Evolutionary conservation across 1,284 basidiomycete species (phyloP).

Genomic region (Clitocybe nebularis): DNA sequence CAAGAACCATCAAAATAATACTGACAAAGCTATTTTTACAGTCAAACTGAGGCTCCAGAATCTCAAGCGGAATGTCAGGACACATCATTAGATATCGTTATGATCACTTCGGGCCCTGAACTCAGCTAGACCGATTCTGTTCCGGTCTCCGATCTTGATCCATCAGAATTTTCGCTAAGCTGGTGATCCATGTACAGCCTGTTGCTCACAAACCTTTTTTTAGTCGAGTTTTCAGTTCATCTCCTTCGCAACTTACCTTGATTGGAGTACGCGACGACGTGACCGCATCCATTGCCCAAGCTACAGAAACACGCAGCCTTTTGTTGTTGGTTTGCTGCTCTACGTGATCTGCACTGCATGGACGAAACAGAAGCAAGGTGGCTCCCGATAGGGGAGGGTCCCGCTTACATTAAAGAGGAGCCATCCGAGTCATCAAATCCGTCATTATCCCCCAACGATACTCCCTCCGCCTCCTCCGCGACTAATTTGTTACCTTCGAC

Average conservation of each 20-base stretch:
- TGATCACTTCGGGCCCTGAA: no score
- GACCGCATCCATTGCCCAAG: constrained; percentile 16
- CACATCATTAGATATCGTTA: no score
- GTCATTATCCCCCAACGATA: constrained; percentile 33
- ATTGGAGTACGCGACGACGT: no score
- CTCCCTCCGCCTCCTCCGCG: constrained; percentile 26
- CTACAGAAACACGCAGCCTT: constrained; percentile 12
- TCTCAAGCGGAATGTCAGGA: no score
- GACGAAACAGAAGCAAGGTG: constrained; percentile 28
- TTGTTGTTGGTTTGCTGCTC: constrained; percentile 4
- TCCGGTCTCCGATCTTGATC: no score
- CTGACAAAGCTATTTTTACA: no score
- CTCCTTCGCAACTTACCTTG: constrained; percentile 25
- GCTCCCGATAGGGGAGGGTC: constrained; percentile 20
- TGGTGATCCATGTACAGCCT: constrained; percentile 26
- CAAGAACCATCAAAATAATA: no score
- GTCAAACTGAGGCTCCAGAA: no score
- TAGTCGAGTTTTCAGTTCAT: constrained; percentile 22
- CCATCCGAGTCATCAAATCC: constrained; percentile 30
- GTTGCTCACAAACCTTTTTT: constrained; percentile 19
- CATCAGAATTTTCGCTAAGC: no score
- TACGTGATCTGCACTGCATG: constrained; percentile 40
- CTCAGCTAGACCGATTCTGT: no score
- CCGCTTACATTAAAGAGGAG: constrained; percentile 42
- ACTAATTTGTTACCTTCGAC: constrained; percentile 18